Evolutionary conservation across 139 green algal genomes (phyloP).

Genomic region (Coelastrella sp.): DNA sequence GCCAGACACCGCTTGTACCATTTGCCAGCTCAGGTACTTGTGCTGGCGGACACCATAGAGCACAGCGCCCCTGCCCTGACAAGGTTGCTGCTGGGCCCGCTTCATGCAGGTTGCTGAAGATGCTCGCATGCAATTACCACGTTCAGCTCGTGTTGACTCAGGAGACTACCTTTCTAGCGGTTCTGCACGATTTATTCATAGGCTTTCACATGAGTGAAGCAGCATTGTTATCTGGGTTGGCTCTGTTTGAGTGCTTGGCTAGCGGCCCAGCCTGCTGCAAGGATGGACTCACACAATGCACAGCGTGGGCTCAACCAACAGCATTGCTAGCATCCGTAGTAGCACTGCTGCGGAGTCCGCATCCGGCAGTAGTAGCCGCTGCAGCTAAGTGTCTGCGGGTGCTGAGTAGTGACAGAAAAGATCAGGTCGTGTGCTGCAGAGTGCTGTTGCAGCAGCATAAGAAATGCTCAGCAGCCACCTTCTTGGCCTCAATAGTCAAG

Average conservation of each 20-base stretch:
- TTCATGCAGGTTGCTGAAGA: neutral
- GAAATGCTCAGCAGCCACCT: neutral
- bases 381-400: neutral
- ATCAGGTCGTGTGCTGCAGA: neutral
- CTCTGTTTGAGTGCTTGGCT: neutral
- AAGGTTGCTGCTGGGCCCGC: neutral
- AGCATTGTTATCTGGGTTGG: neutral
- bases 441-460: slow-evolving; percentile 9
- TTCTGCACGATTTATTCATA: neutral
- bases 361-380: neutral
- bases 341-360: neutral
- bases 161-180: neutral
- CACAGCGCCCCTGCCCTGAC: neutral
- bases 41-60: neutral
- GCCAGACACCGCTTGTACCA: neutral
- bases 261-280: slow-evolving; percentile 5
- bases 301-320: neutral
- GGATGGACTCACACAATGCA: neutral
- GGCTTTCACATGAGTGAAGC: neutral
- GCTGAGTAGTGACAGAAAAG: neutral
- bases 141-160: neutral
- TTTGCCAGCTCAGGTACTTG: neutral
- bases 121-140: neutral
- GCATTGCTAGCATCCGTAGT: neutral
- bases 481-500: neutral